Percentiles rank a stretch among this genome's conserved stretches.
phyloP scores from a whole-genome alignment of 139 green algal genomes.

The Gonium pectorale region DNA sequence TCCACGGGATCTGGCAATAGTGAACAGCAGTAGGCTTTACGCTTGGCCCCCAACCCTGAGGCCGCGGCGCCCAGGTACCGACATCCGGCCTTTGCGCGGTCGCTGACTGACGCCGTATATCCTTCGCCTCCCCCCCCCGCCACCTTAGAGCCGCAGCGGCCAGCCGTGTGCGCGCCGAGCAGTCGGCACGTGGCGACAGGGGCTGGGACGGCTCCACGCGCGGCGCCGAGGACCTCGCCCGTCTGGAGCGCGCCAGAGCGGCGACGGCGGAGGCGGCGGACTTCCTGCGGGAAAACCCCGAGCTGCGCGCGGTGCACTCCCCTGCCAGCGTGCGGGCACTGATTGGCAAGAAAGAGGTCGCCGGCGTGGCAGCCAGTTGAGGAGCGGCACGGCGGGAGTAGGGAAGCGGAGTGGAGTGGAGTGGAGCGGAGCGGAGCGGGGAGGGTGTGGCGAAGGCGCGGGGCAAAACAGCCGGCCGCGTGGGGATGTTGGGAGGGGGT shows the following conservation, averaged over 20 bases:
- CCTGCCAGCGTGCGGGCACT: conserved; percentile 36
- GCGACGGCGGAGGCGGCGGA: conserved; percentile 20
- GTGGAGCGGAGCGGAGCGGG: too few relatives aligned
- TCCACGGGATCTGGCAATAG: too few relatives aligned
- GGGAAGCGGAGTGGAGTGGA: too few relatives aligned
- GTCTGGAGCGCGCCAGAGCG: conserved; percentile 4
- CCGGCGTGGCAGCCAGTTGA: too few relatives aligned
- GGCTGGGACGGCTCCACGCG: conserved; percentile 41
- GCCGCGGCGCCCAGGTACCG: too few relatives aligned
- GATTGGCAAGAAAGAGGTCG: conserved; percentile 5
- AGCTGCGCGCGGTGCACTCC: conserved; percentile 36
- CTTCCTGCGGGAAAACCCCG: conserved; percentile 51
- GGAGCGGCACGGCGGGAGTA: too few relatives aligned
- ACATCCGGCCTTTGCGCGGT: too few relatives aligned
- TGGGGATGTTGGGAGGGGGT: too few relatives aligned
- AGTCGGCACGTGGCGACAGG: background rate
- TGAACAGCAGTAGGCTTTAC: too few relatives aligned
- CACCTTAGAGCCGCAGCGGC: background rate
- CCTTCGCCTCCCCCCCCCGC: background rate
- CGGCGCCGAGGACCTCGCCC: conserved; percentile 24
- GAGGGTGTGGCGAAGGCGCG: too few relatives aligned
- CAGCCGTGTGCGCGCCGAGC: background rate
- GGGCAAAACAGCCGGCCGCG: too few relatives aligned
- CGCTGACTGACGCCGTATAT: background rate
- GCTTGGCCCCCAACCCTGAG: too few relatives aligned